phyloP scores from a whole-genome alignment of 306 rosid species.

The Cicer arietinum region DNA sequence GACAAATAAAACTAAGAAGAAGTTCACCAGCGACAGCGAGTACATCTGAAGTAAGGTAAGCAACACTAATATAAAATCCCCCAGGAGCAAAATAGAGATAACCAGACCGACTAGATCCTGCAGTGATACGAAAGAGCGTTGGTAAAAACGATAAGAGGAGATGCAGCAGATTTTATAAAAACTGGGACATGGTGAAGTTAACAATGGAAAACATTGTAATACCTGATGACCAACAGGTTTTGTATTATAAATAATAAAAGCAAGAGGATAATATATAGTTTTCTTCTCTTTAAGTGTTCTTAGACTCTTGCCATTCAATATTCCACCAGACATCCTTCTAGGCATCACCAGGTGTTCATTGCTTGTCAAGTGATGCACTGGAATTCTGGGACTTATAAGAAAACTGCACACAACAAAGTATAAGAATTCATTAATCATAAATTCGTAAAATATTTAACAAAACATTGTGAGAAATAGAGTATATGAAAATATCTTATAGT shows the following conservation, averaged over 20 bases:
- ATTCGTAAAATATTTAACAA: conserved; percentile 20
- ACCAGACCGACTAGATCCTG: conserved; percentile 97
- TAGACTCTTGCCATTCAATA: conserved; percentile 67
- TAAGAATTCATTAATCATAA: conserved; percentile 39
- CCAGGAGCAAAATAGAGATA: conserved; percentile 77
- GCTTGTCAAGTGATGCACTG: conserved; percentile 48
- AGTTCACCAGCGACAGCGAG: conserved; percentile 69
- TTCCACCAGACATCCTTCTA: conserved; percentile 67
- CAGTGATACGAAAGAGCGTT: conserved; percentile 37
- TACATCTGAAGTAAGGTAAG: conserved; percentile 88
- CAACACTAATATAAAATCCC: conserved; percentile 85
- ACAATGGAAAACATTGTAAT: conserved; percentile 38
- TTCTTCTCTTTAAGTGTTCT: conserved; percentile 73
- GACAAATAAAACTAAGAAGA: conserved; percentile 74
- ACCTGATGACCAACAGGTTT: conserved; percentile 97
- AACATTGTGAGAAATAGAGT: conserved; percentile 12
- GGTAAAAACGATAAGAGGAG: conserved; percentile 20
- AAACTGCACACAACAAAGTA: conserved; percentile 52
- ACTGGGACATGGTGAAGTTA: conserved; percentile 9
- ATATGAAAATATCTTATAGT: conserved; percentile 1
- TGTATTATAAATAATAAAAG: conserved; percentile 70
- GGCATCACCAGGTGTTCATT: conserved; percentile 60
- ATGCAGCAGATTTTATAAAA: conserved; percentile 33
- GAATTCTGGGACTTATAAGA: conserved; percentile 43
- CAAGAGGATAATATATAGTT: conserved; percentile 61